Conservation (phyloP, 345 rosid genomes). For the Citropsis articulata region DNA sequence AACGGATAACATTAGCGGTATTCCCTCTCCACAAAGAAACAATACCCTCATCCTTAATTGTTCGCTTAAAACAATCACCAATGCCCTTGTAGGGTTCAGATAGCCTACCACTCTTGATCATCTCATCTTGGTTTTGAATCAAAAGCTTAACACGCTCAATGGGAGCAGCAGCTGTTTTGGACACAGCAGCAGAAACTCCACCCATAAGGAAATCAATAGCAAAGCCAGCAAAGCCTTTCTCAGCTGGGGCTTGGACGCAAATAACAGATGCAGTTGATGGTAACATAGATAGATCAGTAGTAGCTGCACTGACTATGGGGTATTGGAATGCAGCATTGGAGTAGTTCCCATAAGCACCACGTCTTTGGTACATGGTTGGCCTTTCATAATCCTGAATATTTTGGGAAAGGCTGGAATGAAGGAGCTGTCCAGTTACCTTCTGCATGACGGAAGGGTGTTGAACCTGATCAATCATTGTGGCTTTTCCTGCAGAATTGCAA, state of each 20-base stretch:
- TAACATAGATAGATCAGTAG: slow-evolving; percentile 33
- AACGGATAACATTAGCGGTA: slow-evolving; percentile 87
- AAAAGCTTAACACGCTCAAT: slow-evolving; percentile 86
- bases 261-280: slow-evolving; percentile 46
- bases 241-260: slow-evolving; percentile 60
- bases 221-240: slow-evolving; percentile 69
- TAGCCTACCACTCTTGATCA: slow-evolving; percentile 72
- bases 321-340: slow-evolving; percentile 59
- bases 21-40: slow-evolving; percentile 84
- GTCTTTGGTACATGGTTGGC: slow-evolving; percentile 51
- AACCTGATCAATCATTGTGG: slow-evolving; percentile 71
- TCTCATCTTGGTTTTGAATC: slow-evolving; percentile 91
- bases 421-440: slow-evolving; percentile 67
- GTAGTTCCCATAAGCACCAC: slow-evolving; percentile 54
- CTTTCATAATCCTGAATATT: slow-evolving; percentile 37
- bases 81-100: slow-evolving; percentile 86
- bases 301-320: slow-evolving; percentile 27
- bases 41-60: slow-evolving; percentile 61
- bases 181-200: slow-evolving; percentile 85
- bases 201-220: slow-evolving; percentile 82
- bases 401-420: slow-evolving; percentile 42
- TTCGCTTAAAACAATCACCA: slow-evolving; percentile 65
- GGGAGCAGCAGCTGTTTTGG: slow-evolving; percentile 86
- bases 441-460: slow-evolving; percentile 66
- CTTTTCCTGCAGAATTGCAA: slow-evolving; percentile 35